These are phyloP conservation scores for Mycena rosella DNA, from an alignment of 768 basidiomycete species.

Conservation along the genomic window DNA sequence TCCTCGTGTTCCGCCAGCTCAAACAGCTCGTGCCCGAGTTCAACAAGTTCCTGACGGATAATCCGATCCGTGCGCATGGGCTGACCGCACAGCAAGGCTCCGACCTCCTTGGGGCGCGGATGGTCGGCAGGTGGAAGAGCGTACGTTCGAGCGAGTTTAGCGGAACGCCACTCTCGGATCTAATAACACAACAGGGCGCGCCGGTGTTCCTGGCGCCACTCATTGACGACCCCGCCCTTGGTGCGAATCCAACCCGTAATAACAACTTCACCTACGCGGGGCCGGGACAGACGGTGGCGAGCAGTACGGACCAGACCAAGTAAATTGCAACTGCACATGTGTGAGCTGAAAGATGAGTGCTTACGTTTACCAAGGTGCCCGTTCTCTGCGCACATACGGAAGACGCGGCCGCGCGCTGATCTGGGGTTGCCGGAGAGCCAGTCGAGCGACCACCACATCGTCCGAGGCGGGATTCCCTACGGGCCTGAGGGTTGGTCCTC, in stretches of 20 bases:
- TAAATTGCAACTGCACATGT: background rate
- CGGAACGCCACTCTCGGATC: too few relatives aligned
- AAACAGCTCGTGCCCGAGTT: slow-evolving; percentile 50
- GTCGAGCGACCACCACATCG: slow-evolving; percentile 38
- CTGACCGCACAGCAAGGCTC: slow-evolving; percentile 40
- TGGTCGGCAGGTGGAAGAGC: slow-evolving; percentile 51
- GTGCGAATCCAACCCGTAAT: slow-evolving; percentile 21
- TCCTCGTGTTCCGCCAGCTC: slow-evolving; percentile 51
- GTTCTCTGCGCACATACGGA: slow-evolving; percentile 32
- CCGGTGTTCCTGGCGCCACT: slow-evolving; percentile 36
- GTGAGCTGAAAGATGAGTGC: background rate
- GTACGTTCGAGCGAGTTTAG: too few relatives aligned
- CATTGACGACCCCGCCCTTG: slow-evolving; percentile 26
- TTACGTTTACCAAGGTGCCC: slow-evolving; percentile 16
- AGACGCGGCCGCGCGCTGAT: slow-evolving; percentile 44
- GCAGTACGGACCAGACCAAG: slow-evolving; percentile 26
- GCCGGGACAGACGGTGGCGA: slow-evolving; percentile 8
- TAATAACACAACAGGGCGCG: slow-evolving; percentile 32
- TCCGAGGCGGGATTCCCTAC: slow-evolving; percentile 52
- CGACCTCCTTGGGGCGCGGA: slow-evolving; percentile 46
- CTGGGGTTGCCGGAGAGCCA: slow-evolving; percentile 33
- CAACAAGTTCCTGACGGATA: slow-evolving; percentile 39
- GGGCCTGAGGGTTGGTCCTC: slow-evolving; percentile 39
- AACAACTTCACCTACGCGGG: slow-evolving; percentile 26
- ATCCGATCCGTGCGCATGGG: slow-evolving; percentile 30